A percentile compares a stretch with the other conserved stretches of the same genome.
phyloP scores from a whole-genome alignment of 2,329 filamentous ascomycete species.

The Phaeosphaeria sp. region DNA sequence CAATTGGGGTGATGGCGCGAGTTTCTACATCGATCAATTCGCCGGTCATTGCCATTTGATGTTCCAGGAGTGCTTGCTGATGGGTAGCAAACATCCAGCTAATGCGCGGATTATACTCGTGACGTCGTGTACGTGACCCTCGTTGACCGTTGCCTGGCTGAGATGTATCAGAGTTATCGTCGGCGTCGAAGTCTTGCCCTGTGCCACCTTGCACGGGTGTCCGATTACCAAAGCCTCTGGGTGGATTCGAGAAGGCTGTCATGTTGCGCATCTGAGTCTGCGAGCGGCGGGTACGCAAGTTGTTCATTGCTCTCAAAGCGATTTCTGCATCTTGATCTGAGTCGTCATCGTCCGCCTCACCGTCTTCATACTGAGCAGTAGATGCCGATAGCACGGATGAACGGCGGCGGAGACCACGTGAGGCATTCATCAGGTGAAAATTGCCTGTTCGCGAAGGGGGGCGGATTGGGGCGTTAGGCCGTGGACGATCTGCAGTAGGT shows the following conservation, averaged over 20 bases:
- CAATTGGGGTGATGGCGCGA: constrained; percentile 47
- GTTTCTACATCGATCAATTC: constrained; percentile 45
- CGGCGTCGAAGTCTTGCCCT: constrained; percentile 42
- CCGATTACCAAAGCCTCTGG: constrained; percentile 33
- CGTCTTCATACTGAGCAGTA: constrained; percentile 48
- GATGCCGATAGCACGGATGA: constrained; percentile 45
- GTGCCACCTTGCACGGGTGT: constrained; percentile 29
- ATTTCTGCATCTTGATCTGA: constrained; percentile 50
- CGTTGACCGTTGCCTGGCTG: constrained; percentile 34
- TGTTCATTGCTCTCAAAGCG: constrained; percentile 40
- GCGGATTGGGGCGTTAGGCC: constrained; percentile 48
- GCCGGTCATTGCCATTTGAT: constrained; percentile 37
- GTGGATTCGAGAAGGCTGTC: constrained; percentile 28
- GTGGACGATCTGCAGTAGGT: constrained; percentile 55
- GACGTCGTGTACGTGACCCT: constrained; percentile 31
- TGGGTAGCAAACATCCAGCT: constrained; percentile 52
- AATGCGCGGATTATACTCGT: constrained; percentile 50
- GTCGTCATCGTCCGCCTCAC: constrained; percentile 52
- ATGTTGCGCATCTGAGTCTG: constrained; percentile 41
- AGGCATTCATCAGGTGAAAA: constrained; percentile 40
- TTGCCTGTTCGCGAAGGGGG: constrained; percentile 48
- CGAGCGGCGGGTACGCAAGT: constrained; percentile 43
- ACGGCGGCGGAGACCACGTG: constrained; percentile 48
- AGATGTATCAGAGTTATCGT: constrained; percentile 50
- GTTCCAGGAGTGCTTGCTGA: constrained; percentile 45